Evolutionary conservation across 2,329 filamentous ascomycete genomes (phyloP).

Genomic region (Geoglossum cookeanum): DNA sequence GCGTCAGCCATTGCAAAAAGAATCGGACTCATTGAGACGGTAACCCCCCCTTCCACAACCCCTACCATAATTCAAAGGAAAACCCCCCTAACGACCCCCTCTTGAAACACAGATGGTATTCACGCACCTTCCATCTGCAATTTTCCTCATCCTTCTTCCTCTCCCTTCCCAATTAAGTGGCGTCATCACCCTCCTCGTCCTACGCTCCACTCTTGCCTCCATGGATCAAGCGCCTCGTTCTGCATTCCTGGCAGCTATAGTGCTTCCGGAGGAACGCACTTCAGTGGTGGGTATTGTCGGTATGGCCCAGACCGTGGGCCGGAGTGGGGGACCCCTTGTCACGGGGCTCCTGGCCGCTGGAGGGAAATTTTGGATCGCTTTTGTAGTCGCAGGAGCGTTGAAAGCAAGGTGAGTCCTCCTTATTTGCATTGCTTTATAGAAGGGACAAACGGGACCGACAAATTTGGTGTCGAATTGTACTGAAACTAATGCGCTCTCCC

Average conservation of each 20-base stretch:
- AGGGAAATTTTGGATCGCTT: constrained; percentile 40
- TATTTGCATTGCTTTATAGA: constrained; percentile 15
- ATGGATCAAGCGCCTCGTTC: constrained; percentile 56
- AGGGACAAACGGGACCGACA: neutral
- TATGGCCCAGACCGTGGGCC: constrained; percentile 44
- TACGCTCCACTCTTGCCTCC: constrained; percentile 40
- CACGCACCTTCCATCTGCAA: constrained; percentile 48
- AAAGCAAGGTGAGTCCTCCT: constrained; percentile 30
- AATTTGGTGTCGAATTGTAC: neutral
- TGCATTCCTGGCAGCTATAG: constrained; percentile 47
- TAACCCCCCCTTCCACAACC: constrained; percentile 10
- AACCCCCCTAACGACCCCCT: constrained; percentile 3
- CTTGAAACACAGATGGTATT: constrained; percentile 38
- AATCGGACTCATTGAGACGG: constrained; percentile 30
- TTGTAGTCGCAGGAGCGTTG: constrained; percentile 41
- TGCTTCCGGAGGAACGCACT: constrained; percentile 46
- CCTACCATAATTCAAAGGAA: neutral
- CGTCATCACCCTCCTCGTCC: constrained; percentile 39
- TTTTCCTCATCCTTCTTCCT: constrained; percentile 45
- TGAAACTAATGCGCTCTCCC: neutral
- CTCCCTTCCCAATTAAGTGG: constrained; percentile 32
- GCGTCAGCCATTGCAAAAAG: constrained; percentile 47
- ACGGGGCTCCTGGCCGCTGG: constrained; percentile 42
- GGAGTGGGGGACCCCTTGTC: constrained; percentile 41
- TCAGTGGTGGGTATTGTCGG: constrained; percentile 54